Percentiles rank a stretch among this genome's conserved stretches.
Conservation (phyloP, 768 basidiomycete species). For the Amanita muscaria region DNA sequence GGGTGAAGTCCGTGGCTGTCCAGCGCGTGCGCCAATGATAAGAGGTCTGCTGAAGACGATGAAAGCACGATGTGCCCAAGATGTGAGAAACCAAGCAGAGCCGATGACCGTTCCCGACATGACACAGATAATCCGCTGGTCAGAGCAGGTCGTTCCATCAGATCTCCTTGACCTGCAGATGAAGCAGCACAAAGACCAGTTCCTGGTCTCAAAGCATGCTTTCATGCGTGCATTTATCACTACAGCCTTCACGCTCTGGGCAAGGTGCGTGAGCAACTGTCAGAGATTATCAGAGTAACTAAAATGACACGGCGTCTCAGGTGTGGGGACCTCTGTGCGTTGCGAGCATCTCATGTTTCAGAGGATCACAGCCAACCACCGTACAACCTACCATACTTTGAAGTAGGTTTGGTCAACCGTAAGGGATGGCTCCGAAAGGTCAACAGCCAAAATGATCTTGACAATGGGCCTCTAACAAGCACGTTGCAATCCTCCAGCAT, state of each 20-base stretch:
- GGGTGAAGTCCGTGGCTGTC: background rate
- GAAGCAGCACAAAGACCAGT: background rate
- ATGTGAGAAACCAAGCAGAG: background rate
- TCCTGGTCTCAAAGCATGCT: background rate
- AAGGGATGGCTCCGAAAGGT: constrained; percentile 25
- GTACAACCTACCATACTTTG: constrained; percentile 13
- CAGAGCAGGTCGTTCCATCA: background rate
- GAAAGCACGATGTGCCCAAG: background rate
- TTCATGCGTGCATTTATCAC: constrained; percentile 5
- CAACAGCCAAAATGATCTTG: background rate
- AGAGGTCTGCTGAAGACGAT: background rate
- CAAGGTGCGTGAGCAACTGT: background rate
- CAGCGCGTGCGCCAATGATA: background rate
- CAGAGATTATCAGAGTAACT: too few relatives aligned
- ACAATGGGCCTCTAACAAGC: constrained; percentile 8
- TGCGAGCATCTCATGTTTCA: background rate
- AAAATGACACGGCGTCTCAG: background rate
- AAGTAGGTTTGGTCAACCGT: constrained; percentile 16
- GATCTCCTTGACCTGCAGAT: background rate
- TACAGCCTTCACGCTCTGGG: constrained; percentile 5
- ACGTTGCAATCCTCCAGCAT: background rate
- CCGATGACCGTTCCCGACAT: constrained; percentile 3
- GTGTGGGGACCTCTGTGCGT: background rate
- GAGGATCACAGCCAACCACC: constrained; percentile 9
- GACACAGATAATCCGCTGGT: constrained; percentile 3